Base-by-base conservation (phyloP, 2,329 filamentous ascomycete species). In the Madurella fahalii region DNA sequence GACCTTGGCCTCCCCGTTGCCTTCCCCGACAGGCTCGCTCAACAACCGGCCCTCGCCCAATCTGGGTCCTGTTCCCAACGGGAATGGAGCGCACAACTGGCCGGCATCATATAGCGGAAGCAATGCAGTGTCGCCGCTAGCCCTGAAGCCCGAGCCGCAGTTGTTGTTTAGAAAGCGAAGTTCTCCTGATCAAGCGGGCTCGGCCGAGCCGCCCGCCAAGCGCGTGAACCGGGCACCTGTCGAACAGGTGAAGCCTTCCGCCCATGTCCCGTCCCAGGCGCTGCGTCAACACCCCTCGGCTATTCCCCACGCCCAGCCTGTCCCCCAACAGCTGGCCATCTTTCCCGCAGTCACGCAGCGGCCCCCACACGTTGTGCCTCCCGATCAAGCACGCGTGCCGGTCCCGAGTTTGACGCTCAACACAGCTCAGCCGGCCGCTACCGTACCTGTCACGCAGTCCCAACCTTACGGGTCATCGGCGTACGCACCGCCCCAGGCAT, bases 391-490 rank as follows among this genome's bases (percentile, higher is more conserved):
- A 15, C 81, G 87, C 41, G 75, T 91, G 13, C 84, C 87, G 15
- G 79, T 87, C 3, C 89, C 89, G 20, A 87, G 86, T 58, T 77
- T 92, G n/a, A 82, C 84, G 9, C 74, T 88, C 42, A 80, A 86
- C 51, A 83, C 83, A 2, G 74, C 71, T 53, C 60, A 61, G 20
- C 47, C 48, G 58, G 53, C 55, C 61, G 60, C 53, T 37, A 15
- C 34, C 30, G 59, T 31, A 20, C 54, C 25, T 34, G 50, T 50
- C 50, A 48, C 55, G 7, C 56, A 57, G 20, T n/a, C 47, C 50
- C 54, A 66, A 61, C 37, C 71, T 43, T 74, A 72, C 53, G 65
- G 71, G 9, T 54, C 66, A 16, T 62, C 72, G 40, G 67, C 71
- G 40, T 80, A 74, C 58, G 67, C 71, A 44, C 65, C 72, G 2